Evolutionary conservation across 2,329 filamentous ascomycete genomes (phyloP).

Genomic region (Hymenoscyphus fructigenus): DNA sequence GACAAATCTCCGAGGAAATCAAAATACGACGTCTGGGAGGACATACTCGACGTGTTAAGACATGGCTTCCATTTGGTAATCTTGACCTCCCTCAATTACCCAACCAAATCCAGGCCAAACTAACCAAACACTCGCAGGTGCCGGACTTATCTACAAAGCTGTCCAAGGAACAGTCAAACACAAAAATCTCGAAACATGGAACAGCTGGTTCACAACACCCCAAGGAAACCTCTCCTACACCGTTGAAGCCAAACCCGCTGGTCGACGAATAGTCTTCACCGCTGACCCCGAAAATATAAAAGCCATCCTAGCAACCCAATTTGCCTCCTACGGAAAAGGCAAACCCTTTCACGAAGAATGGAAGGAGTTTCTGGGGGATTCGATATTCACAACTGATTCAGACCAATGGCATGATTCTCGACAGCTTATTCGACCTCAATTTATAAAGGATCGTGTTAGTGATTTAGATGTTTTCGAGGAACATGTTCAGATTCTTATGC

Average conservation of each 20-base stretch:
- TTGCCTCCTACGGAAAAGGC: slow-evolving; percentile 82
- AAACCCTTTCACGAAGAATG: slow-evolving; percentile 71
- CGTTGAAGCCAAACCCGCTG: slow-evolving; percentile 47
- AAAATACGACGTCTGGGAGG: slow-evolving; percentile 49
- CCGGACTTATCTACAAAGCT: slow-evolving; percentile 64
- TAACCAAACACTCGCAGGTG: slow-evolving; percentile 43
- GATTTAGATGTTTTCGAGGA: slow-evolving; percentile 80
- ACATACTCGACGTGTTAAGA: slow-evolving; percentile 40
- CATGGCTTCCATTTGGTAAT: slow-evolving; percentile 49
- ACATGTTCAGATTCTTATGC: slow-evolving; percentile 73
- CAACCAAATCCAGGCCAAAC: neutral
- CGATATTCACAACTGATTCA: slow-evolving; percentile 80
- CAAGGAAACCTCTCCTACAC: slow-evolving; percentile 50
- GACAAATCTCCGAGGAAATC: slow-evolving; percentile 43
- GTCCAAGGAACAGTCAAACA: slow-evolving; percentile 53
- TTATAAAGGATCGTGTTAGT: slow-evolving; percentile 79
- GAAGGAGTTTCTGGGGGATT: slow-evolving; percentile 72
- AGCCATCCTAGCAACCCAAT: slow-evolving; percentile 84
- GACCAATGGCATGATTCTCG: slow-evolving; percentile 75
- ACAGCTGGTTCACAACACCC: slow-evolving; percentile 46
- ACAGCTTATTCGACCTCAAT: slow-evolving; percentile 82
- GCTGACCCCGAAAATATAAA: slow-evolving; percentile 89
- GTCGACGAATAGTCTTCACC: slow-evolving; percentile 58
- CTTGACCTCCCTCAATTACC: slow-evolving; percentile 1
- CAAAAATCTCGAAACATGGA: slow-evolving; percentile 63